Conservation (phyloP, 352 stramenopile species). For the Phytophthora quininea region DNA sequence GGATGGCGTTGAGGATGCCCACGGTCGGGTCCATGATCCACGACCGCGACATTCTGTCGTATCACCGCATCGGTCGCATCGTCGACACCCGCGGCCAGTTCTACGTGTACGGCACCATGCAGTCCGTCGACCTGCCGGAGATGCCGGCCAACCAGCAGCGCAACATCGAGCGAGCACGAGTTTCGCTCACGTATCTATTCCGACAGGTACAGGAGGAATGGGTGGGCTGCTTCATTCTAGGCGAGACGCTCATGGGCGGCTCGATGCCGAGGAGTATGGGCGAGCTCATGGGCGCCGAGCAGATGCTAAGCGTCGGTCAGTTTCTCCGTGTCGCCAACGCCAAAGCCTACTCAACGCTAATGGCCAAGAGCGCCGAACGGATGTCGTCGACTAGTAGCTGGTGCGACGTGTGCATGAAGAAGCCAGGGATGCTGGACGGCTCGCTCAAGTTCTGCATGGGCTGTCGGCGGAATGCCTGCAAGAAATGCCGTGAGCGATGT, state of each 20-base stretch:
- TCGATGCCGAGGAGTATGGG: constrained; percentile 44
- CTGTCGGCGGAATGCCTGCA: constrained; percentile 60
- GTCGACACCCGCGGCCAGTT: constrained; percentile 53
- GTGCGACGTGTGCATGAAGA: constrained; percentile 64
- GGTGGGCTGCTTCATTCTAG: constrained; percentile 67
- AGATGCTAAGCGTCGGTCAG: constrained; percentile 50
- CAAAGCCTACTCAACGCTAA: constrained; percentile 58
- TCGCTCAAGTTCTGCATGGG: constrained; percentile 54
- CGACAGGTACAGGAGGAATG: constrained; percentile 52
- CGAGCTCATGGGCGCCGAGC: constrained; percentile 46
- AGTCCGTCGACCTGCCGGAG: constrained; percentile 67
- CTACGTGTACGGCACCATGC: constrained; percentile 64
- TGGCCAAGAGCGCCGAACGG: constrained; percentile 40
- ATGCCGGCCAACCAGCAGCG: constrained; percentile 41
- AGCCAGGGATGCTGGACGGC: constrained; percentile 37
- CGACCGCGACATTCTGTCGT: constrained; percentile 61
- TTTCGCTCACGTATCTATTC: constrained; percentile 74
- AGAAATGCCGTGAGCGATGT: constrained; percentile 51
- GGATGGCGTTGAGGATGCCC: constrained; percentile 60
- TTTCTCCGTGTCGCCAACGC: constrained; percentile 51
- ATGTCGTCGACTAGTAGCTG: constrained; percentile 36
- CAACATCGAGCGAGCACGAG: constrained; percentile 41
- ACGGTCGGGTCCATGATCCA: constrained; percentile 40
- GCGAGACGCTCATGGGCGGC: constrained; percentile 50
- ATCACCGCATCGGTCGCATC: constrained; percentile 68